Evolutionary conservation across 306 rosid species (phyloP).

Genomic region (Trichosanthes truncata): DNA sequence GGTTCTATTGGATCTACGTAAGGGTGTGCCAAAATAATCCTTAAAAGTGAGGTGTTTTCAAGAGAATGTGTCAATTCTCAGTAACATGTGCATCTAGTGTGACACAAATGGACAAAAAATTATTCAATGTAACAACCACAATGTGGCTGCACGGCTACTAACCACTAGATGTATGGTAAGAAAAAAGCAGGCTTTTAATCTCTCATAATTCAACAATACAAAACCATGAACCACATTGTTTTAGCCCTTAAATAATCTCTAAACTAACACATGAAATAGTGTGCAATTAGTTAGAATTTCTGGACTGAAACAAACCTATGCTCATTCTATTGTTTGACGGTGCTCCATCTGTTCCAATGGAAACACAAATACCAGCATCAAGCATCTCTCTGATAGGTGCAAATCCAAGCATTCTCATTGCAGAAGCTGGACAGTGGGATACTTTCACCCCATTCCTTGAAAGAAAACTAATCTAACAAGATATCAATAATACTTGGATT

Average conservation of each 20-base stretch:
- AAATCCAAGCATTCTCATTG: constrained; percentile 95
- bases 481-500: background rate
- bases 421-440: constrained; percentile 87
- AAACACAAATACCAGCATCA: constrained; percentile 70
- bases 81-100: background rate
- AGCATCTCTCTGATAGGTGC: constrained; percentile 91
- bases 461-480: constrained; percentile 58
- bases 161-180: background rate
- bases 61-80: background rate
- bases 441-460: constrained; percentile 67
- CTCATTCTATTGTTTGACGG: constrained; percentile 94
- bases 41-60: background rate
- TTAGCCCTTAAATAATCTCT: background rate
- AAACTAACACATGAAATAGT: background rate
- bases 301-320: constrained; percentile 40
- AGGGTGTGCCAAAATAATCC: background rate
- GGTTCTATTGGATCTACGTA: background rate
- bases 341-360: constrained; percentile 86
- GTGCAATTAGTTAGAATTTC: background rate
- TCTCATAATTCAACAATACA: background rate
- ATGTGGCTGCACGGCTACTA: background rate
- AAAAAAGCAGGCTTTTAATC: background rate
- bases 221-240: background rate
- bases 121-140: background rate
- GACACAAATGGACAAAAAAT: background rate